Evolutionary conservation across 768 basidiomycete species (phyloP).

Genomic region (Leccinum disarticulatum): DNA sequence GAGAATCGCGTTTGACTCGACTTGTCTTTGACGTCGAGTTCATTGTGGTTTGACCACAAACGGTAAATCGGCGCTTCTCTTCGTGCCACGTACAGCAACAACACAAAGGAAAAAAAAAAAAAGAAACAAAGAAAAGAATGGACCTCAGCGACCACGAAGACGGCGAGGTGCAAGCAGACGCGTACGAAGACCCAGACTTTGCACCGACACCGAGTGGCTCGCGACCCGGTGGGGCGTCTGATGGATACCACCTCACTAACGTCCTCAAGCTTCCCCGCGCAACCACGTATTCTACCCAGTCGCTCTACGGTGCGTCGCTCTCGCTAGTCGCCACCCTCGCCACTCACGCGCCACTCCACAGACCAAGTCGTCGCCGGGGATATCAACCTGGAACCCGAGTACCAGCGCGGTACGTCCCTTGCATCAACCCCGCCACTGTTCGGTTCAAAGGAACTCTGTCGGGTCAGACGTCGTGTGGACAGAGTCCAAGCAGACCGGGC

Average conservation of each 20-base stretch:
- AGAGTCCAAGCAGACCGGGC: conserved; percentile 67
- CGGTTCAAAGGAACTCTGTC: neutral
- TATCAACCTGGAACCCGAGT: conserved; percentile 73
- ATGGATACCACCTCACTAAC: conserved; percentile 37
- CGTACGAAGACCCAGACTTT: conserved; percentile 13
- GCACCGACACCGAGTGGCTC: neutral
- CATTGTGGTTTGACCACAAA: neutral
- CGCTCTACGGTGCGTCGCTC: conserved; percentile 47
- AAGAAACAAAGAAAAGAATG: neutral
- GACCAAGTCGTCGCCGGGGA: conserved; percentile 65
- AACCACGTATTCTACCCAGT: conserved; percentile 63
- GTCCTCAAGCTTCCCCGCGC: conserved; percentile 56
- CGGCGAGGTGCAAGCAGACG: conserved; percentile 11
- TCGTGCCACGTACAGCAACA: conserved; percentile 10
- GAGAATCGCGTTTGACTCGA: conserved; percentile 56
- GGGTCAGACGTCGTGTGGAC: conserved; percentile 74
- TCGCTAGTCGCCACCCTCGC: neutral
- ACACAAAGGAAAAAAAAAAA: neutral
- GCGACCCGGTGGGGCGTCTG: conserved; percentile 1
- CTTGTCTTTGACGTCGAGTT: neutral
- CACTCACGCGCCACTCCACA: conserved; percentile 23
- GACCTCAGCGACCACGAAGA: conserved; percentile 25
- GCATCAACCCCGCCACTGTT: neutral
- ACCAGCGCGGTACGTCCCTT: conserved; percentile 60
- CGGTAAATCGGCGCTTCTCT: neutral